Evolutionary conservation across 139 green algal species (phyloP), one percentile per base, ranked within the genome.

Genomic region (Chlorella sorokiniana): DNA sequence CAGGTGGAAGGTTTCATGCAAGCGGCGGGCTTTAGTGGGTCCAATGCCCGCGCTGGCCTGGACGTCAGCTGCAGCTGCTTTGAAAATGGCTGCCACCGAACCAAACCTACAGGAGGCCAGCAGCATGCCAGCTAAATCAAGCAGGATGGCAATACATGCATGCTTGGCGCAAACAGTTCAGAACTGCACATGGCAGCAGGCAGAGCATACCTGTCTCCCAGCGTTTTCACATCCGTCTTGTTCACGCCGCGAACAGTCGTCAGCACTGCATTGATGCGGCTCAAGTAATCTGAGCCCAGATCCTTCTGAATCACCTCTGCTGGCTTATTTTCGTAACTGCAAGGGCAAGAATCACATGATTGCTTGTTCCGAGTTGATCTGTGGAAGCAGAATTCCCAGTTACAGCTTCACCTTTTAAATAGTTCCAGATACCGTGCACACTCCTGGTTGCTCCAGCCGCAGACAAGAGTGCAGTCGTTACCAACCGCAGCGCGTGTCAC

Each of bases 381-480:
- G 16, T 56, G 48, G 14, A 56, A 25, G 16, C 11, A 11, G 48
- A 56, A 56, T 25, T 56, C 11, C 48, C 48, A 56, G 14, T 16
- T 16, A 25, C 27, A 0, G 29, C 33, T 54, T 8, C 44, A 81
- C 78, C 69, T 86, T 56, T 98, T 98, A 82, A 96, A 90, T 1
- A 93, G 98, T 83, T 99, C 96, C 44, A 99, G 81, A 84, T 98
- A 99, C 4, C 95, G 83, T 0, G 92, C 95, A 80, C 92, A 97
- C 86, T 98, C 95, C 86, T 95, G 87, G 9, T 82, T 86, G 82
- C 84, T 95, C 88, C 91, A 98, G 0, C 88, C 95, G 73, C 95
- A 98, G 4, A 98, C 76, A 6, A 98, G 91, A 4, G 93, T 97
- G 84, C 87, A 94, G 27, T 96, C 91, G 40, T 94, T 89, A 23